Base-by-base conservation (phyloP, 176 grass and related monocot species). In the Raddia distichophylla region DNA sequence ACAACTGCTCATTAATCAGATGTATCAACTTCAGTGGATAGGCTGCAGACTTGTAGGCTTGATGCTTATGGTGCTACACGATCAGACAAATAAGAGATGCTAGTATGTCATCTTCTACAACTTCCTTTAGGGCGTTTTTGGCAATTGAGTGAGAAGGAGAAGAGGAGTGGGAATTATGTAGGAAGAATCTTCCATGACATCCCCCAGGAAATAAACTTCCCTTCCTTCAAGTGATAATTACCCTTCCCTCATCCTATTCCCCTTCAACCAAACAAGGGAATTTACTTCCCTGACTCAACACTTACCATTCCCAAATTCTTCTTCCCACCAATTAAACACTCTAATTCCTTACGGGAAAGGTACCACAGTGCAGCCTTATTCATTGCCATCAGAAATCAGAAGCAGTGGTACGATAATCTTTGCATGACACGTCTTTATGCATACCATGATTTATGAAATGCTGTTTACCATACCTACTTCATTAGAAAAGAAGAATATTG, bases 21-120 rank as follows among this genome's bases (percentile, higher is more conserved):
- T 71, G 18, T 82, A 72, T 60, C 67, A 56, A 57, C 63, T 74
- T 57, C 48, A 15, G 6, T 60, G 17, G 45, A 62, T 11, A 81
- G 79, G 20, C 20, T 19, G 20, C 49, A 60, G 54, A 9, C n/a
- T 59, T 75, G 14, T 66, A 22, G 16, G 20, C 67, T 57, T 2
- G 37, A 40, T 2, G 37, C 37, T 40, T 40, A 40, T 40, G 4
- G 37, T 40, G 47, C 70, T 74, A 2, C 9, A 43, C 17, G 10
- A 13, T 43, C 5, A 0, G 17, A 6, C 53, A 44, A 59, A 75
- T 19, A 67, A n/a, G 16, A 14, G 34, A 10, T 43, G 17, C 15
- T 43, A 2, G 2, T 10, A 10, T 44, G 44, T 11, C 43, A 75
- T 15, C 0, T 75, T 8, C 5, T 56, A 75, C 53, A 20, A 19